Conservation (phyloP, 768 basidiomycete species). For the Leucocoprinus birnbaumii region DNA sequence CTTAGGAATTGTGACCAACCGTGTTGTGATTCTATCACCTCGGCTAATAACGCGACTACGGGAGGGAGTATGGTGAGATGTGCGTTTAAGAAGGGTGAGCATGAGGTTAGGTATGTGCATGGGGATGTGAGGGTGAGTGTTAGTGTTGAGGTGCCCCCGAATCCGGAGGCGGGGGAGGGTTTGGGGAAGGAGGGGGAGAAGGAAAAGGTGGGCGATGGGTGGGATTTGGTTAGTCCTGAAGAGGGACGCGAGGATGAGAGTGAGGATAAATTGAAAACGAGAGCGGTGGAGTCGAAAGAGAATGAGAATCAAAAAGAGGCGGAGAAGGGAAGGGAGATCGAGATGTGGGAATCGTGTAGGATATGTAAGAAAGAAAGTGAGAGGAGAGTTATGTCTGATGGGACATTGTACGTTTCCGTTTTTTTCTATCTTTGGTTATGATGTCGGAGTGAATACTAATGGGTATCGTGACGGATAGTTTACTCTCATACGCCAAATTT, state of each 20-base stretch:
- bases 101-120: slow-evolving; percentile 45
- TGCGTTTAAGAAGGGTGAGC: slow-evolving; percentile 31
- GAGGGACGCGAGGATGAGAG: slow-evolving; percentile 6
- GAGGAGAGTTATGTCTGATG: slow-evolving; percentile 38
- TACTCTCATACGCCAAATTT: slow-evolving; percentile 57
- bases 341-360: slow-evolving; percentile 49
- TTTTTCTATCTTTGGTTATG: not conserved
- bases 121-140: slow-evolving; percentile 28
- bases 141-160: slow-evolving; percentile 1
- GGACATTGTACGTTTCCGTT: slow-evolving; percentile 45
- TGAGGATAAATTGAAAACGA: slow-evolving; percentile 12
- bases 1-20: slow-evolving; percentile 26
- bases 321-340: slow-evolving; percentile 17
- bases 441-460: slow-evolving; percentile 1
- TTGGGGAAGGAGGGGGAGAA: too few relatives aligned
- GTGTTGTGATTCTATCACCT: slow-evolving; percentile 37
- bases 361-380: slow-evolving; percentile 39
- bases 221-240: slow-evolving; percentile 11
- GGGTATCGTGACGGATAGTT: slow-evolving; percentile 22
- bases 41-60: too few relatives aligned
- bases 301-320: not conserved
- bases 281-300: too few relatives aligned
- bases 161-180: too few relatives aligned
- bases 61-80: slow-evolving; percentile 23
- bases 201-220: too few relatives aligned